phyloP scores from a whole-genome alignment of 148 eudicot species.

The Gaultheria prostrata region DNA sequence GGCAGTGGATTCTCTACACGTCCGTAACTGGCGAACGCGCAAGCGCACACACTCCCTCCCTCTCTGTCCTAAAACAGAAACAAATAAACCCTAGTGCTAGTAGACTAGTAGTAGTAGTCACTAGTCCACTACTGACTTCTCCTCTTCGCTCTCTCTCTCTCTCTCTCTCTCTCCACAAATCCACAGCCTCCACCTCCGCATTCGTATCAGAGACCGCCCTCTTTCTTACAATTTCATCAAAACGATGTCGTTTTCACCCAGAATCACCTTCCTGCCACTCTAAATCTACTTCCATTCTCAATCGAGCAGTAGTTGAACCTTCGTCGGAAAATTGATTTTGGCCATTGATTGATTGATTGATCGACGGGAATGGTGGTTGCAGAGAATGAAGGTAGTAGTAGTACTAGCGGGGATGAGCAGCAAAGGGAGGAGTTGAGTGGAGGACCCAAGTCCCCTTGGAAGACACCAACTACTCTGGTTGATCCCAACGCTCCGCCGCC shows the following conservation, averaged over 20 bases:
- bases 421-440: constrained; percentile 32
- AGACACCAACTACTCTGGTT: constrained; percentile 34
- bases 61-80: no score
- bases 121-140: background rate
- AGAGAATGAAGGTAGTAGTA: constrained; percentile 40
- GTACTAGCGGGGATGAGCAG: constrained; percentile 27
- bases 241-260: background rate
- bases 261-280: background rate
- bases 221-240: background rate
- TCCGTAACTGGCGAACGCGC: background rate
- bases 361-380: constrained; percentile 50
- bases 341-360: background rate
- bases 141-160: background rate
- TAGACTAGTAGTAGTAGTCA: background rate
- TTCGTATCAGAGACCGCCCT: background rate
- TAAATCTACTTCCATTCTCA: background rate
- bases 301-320: background rate
- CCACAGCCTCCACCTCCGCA: background rate
- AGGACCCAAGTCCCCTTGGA: constrained; percentile 72
- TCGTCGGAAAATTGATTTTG: background rate
- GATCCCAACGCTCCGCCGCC: constrained; percentile 17
- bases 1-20: no score
- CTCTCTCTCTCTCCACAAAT: background rate
- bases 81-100: background rate
- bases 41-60: no score